Evolutionary conservation across 306 rosid genomes (phyloP).

Genomic region (Fragaria iinumae): DNA sequence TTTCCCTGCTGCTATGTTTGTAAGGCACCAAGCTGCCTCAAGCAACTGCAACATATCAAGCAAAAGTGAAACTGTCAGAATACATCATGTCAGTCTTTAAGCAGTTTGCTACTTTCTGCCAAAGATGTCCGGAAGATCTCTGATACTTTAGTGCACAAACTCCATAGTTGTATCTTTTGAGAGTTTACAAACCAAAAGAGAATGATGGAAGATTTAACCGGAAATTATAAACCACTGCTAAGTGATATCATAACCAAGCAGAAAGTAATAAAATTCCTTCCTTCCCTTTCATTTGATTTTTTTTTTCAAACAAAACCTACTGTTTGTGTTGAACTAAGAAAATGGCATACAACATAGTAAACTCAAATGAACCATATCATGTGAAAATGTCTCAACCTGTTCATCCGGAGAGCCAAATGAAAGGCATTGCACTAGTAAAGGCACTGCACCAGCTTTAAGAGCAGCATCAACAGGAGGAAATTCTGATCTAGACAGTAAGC

Average conservation of each 20-base stretch:
- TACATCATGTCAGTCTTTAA: not conserved
- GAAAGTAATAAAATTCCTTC: not conserved
- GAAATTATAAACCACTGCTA: not conserved
- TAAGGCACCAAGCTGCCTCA: conserved; percentile 99
- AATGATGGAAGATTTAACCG: not conserved
- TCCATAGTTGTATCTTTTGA: conserved; percentile 3
- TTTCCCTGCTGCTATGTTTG: conserved; percentile 95
- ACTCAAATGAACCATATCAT: not conserved
- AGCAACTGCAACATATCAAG: conserved; percentile 67
- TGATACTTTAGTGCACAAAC: conserved; percentile 4
- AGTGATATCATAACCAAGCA: not conserved
- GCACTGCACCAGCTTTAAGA: conserved; percentile 73
- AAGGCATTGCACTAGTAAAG: conserved; percentile 79
- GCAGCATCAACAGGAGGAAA: conserved; percentile 91
- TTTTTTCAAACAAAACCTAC: not conserved
- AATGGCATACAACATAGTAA: not conserved
- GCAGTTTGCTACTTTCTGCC: conserved; percentile 5
- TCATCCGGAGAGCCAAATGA: conserved; percentile 95
- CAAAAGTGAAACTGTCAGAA: conserved; percentile 29
- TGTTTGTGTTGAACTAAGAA: not conserved
- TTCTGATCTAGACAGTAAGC: conserved; percentile 76
- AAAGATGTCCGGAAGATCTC: conserved; percentile 8
- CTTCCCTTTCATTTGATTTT: not conserved
- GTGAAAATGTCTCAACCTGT: conserved; percentile 53
- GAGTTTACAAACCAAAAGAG: conserved; percentile 18